These are phyloP conservation scores for Zalerion maritima DNA, from an alignment of 495 filamentous ascomycete species.

Conservation along the genomic window DNA sequence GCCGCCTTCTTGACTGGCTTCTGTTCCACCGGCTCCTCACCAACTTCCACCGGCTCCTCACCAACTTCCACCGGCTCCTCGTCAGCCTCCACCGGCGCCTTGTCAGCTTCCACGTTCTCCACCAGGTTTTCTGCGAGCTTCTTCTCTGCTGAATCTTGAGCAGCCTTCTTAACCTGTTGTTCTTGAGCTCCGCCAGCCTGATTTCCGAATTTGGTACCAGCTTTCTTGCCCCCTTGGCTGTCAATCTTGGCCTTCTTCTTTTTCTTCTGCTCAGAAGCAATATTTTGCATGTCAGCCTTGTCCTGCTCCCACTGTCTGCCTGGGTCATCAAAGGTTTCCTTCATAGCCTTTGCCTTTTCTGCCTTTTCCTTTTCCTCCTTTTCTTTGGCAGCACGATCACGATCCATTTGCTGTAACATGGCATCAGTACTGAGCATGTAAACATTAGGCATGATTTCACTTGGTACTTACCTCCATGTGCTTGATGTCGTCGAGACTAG, in stretches of 20 bases:
- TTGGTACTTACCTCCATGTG: constrained; percentile 66
- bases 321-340: constrained; percentile 54
- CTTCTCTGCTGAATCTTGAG: too few species aligned
- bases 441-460: background rate
- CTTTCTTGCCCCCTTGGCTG: constrained; percentile 9
- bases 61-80: background rate
- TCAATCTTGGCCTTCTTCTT: constrained; percentile 9
- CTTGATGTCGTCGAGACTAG: constrained; percentile 87
- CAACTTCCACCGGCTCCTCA: background rate
- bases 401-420: constrained; percentile 59
- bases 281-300: constrained; percentile 56
- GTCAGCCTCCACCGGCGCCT: constrained; percentile 1
- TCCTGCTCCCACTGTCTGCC: constrained; percentile 71
- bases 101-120: too few species aligned
- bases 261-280: constrained; percentile 40
- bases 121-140: too few species aligned
- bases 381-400: constrained; percentile 58
- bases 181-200: too few species aligned
- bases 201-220: too few species aligned
- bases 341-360: constrained; percentile 49
- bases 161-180: too few species aligned
- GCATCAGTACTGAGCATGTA: constrained; percentile 8
- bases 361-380: constrained; percentile 55
- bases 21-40: background rate
- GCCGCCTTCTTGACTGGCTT: background rate